Evolutionary conservation across 768 basidiomycete species (phyloP), one percentile per base, ranked within the genome.

Genomic region (Boletus rex-veris): DNA sequence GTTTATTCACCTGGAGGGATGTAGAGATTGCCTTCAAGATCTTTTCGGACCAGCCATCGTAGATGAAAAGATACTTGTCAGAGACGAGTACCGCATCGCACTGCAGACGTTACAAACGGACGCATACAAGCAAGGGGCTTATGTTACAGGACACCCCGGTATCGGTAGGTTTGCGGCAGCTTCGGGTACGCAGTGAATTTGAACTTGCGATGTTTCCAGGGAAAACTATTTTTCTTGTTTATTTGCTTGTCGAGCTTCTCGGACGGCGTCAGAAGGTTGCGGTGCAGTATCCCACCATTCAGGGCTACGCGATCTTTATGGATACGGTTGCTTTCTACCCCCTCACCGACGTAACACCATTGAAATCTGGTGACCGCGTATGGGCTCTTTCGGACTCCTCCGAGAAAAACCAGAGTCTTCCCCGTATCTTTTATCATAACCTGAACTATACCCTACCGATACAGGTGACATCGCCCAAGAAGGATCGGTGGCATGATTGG

Each of bases 101-200:
- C 21, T 45, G 7, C 1, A 31, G 2, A 36, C 3, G 19, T 39
- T 50, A 11, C 19, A 50, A 30, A 28, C 24, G 14, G 12, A 19
- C 6, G 3, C 11, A 9, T 50, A 54, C 9, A 2, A 4, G 9
- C 2, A 1, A 4, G 56, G 37, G 4, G 53, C 48, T 0, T 58
- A 43, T n/a, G 45, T 48, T 28, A 35, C 30, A 11, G 44, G 57
- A n/a, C 57, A 51, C 3, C 49, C 53, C 28, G 57, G 53, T 9
- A 58, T 28, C 28, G 28, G 28, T 28, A 28, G 8, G 28, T 28
- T 28, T 28, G 1, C 7, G 2, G 28, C 28, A 8, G 26, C 26
- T 26, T 8, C 28, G 28, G 28, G 28, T 28, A 7, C 7, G 8
- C 28, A 28, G 28, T 28, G 26, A 28, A 28, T 28, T 28, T 28